Evolutionary conservation across 768 basidiomycete species (phyloP), one percentile per base, ranked within the genome.

Genomic region (Rhodotorula babjevae): DNA sequence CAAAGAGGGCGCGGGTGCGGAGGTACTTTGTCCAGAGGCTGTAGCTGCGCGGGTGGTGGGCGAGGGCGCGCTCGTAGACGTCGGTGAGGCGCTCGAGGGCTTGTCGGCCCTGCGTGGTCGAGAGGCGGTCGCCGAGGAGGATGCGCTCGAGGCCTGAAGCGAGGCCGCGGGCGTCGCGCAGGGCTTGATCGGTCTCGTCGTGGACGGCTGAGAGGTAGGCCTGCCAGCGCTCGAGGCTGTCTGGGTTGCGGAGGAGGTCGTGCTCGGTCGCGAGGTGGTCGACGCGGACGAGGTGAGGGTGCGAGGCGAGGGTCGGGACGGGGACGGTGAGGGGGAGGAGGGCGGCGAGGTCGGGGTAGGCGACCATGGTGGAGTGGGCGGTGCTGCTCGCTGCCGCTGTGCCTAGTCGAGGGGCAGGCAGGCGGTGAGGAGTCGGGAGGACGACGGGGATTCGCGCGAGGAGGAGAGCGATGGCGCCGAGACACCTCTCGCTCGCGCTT

Each of bases 21-120:
- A 97, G 84, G 81, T 99, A 99, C 0, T 91, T 86, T 79, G 92
- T 93, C 96, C 96, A 98, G 64, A 98, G 82, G 81, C 96, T 93
- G 87, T 92, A 98, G 4, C 89, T 91, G 19, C 86, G 87, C 1
- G 94, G 90, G 78, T 97, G 96, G 74, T 93, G 86, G 8, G 82
- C 85, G 33, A 99, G 85, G 0, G 95, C 95, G 29, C 91, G 84
- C 82, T 99, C 96, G 80, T 96, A 98, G n/a, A 96, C 85, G 81
- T 91, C 93, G 6, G 90, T 89, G 46, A 95, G 83, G 61, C 89
- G 87, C 77, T 96, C 92, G 14, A 98, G 83, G 40, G 88, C 88
- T 57, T 87, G 84, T 73, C 93, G 86, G 58, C 90, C 86, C 31
- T 85, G 85, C 11, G 88, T 85, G 9, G 90, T 87, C 27, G 90